Percentiles rank a stretch among this genome's conserved stretches.
These are phyloP conservation scores for Paramarasmius palmivorus DNA, from an alignment of 1,284 basidiomycete genomes.

Conservation along the genomic window DNA sequence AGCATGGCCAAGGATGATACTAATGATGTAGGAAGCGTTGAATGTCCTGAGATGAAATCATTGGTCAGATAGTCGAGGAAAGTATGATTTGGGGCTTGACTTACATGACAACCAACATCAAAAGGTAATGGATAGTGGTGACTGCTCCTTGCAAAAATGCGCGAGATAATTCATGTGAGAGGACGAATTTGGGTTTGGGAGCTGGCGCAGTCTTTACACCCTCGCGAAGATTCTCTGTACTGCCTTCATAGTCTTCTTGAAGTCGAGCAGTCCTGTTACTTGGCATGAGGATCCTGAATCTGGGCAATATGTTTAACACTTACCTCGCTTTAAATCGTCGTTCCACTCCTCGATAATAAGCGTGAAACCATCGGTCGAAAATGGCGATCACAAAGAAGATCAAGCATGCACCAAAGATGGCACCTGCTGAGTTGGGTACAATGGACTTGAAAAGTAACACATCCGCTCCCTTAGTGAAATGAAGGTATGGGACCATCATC, in stretches of 20 bases:
- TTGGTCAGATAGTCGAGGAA: background rate
- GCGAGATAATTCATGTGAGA: constrained; percentile 22
- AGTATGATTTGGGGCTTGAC: background rate
- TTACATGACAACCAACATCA: constrained; percentile 26
- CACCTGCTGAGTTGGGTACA: constrained; percentile 20
- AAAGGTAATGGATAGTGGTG: constrained; percentile 20
- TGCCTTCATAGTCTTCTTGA: background rate
- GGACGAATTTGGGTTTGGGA: constrained; percentile 15
- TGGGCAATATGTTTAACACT: background rate
- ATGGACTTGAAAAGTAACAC: constrained; percentile 21
- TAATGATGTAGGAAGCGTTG: constrained; percentile 24
- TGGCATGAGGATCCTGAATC: background rate
- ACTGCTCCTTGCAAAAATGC: constrained; percentile 18
- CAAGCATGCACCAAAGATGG: constrained; percentile 23
- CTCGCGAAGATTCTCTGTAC: background rate
- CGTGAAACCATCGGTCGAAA: constrained; percentile 20
- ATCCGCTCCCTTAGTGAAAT: constrained; percentile 23
- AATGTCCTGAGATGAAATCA: constrained; percentile 19
- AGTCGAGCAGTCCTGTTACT: background rate
- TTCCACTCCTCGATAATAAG: constrained; percentile 13
- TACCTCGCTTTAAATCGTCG: constrained; percentile 8
- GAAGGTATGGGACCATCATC: constrained; percentile 26
- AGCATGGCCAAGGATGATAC: constrained; percentile 20
- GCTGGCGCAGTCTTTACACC: background rate
- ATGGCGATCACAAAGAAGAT: constrained; percentile 22